phyloP scores from a whole-genome alignment of 164 flowering plant genomes.

The Dillenia suffruticosa region DNA sequence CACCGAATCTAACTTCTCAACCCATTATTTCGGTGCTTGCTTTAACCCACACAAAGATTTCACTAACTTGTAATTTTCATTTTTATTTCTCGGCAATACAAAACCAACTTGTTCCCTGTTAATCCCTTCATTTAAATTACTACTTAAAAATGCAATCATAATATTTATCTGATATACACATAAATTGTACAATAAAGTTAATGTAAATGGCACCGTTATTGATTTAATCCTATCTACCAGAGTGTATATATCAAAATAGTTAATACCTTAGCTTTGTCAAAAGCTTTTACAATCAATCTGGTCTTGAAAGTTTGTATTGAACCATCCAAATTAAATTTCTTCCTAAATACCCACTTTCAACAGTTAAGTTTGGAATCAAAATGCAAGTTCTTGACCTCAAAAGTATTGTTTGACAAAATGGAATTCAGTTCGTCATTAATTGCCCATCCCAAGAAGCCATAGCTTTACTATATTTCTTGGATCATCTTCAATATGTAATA shows the following conservation, averaged over 20 bases:
- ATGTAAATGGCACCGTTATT: background rate
- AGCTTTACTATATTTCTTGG: background rate
- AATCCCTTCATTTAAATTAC: background rate
- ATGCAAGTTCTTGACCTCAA: slow-evolving; percentile 4
- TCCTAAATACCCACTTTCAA: slow-evolving; percentile 13
- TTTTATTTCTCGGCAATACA: background rate
- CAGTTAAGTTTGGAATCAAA: slow-evolving; percentile 4
- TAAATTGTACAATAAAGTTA: slow-evolving; percentile 3
- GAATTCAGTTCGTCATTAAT: slow-evolving; percentile 15
- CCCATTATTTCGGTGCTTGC: background rate
- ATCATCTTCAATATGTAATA: background rate
- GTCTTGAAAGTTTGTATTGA: slow-evolving; percentile 3
- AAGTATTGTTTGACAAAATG: slow-evolving; percentile 7
- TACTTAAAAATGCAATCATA: background rate
- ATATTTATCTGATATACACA: slow-evolving; percentile 6
- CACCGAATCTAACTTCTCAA: background rate
- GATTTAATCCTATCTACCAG: background rate
- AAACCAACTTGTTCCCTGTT: slow-evolving; percentile 3
- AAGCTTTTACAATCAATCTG: slow-evolving; percentile 6
- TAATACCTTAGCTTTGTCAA: slow-evolving; percentile 2
- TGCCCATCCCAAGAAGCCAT: background rate
- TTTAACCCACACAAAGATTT: slow-evolving; percentile 1
- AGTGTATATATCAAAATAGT: slow-evolving; percentile 10
- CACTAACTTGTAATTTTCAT: background rate
- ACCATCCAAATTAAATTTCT: slow-evolving; percentile 1